Base-by-base conservation (phyloP, 2,329 filamentous ascomycete species). In the Ploettnerulaceae sp. region DNA sequence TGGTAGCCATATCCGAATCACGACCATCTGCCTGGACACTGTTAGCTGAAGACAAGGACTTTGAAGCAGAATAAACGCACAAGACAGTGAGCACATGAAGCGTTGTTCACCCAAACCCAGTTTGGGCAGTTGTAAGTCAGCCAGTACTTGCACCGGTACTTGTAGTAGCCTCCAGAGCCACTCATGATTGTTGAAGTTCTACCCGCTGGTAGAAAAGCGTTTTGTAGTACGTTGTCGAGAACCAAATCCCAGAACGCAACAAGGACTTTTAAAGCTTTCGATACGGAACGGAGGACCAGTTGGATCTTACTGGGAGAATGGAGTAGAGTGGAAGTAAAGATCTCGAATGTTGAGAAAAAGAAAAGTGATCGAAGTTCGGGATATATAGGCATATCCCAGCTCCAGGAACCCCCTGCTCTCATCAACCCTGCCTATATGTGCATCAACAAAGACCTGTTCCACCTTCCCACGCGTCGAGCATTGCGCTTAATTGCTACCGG, bases 131-230 rank as follows among this genome's bases (percentile, higher is more conserved):
- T 70, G 57, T 74, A 67, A 22, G 71, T 69, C 47, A 69, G 69
- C 55, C 73, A 76, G 65, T 76, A 73, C 62, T 75, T 77, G 69
- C 74, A 77, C 32, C 71, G 68, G 61, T 74, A 77, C 64, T 71
- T 75, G 59, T 75, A 76, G 39, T 62, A 62, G 24, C 60, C 61
- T 49, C 59, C 60, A 24, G 52, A 56, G 21, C 59, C 60, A 55
- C 58, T 62, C 61, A 64, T 64, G 25, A 31, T n/a, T 59, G 42
- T 32, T 45, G 42, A 51, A 47, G 46, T 56, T 58, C 58, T 61
- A 59, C 56, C 55, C 54, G 59, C 58, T 59, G 59, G 53, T 44
- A 62, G 56, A 55, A 57, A 61, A 58, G 57, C 56, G 57, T 48
- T 54, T 53, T 44, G 42, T 47, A n/a, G 45, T 50, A 51, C 56